Evolutionary conservation across 805 yeast species (phyloP).

Genomic region (Yamadazyma sp.): DNA sequence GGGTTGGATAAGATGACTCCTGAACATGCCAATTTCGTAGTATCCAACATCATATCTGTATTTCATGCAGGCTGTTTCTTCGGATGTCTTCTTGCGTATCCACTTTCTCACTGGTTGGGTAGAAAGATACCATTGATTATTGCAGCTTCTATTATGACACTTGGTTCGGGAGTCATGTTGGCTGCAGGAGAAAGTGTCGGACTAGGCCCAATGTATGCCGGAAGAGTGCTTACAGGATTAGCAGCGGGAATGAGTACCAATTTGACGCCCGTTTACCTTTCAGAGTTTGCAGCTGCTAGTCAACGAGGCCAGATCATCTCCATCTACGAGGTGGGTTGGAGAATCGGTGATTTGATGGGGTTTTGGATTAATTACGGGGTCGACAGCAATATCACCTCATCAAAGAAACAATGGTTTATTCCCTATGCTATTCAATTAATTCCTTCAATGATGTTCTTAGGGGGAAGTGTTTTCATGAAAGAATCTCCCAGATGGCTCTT

Average conservation of each 20-base stretch:
- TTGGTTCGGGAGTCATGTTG: conserved; percentile 46
- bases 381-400: conserved; percentile 27
- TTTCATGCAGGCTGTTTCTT: conserved; percentile 56
- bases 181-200: conserved; percentile 31
- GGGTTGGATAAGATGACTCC: conserved; percentile 35
- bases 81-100: conserved; percentile 46
- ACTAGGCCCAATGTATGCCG: conserved; percentile 40
- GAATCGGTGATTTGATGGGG: conserved; percentile 48
- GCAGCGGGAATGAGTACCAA: conserved; percentile 54
- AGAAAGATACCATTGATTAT: conserved; percentile 38
- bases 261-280: conserved; percentile 48
- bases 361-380: conserved; percentile 53
- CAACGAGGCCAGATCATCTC: conserved; percentile 48
- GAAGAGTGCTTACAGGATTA: conserved; percentile 51
- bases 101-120: conserved; percentile 41
- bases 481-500: conserved; percentile 49
- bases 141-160: conserved; percentile 39
- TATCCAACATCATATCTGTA: conserved; percentile 46
- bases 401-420: conserved; percentile 44
- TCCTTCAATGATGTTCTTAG: conserved; percentile 43
- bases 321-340: conserved; percentile 51
- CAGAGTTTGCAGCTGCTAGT: conserved; percentile 45
- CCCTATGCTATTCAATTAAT: conserved; percentile 48
- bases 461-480: conserved; percentile 37
- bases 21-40: conserved; percentile 23